Evolutionary conservation across 1,284 basidiomycete species (phyloP).

Genomic region (Meripilus lineatus): DNA sequence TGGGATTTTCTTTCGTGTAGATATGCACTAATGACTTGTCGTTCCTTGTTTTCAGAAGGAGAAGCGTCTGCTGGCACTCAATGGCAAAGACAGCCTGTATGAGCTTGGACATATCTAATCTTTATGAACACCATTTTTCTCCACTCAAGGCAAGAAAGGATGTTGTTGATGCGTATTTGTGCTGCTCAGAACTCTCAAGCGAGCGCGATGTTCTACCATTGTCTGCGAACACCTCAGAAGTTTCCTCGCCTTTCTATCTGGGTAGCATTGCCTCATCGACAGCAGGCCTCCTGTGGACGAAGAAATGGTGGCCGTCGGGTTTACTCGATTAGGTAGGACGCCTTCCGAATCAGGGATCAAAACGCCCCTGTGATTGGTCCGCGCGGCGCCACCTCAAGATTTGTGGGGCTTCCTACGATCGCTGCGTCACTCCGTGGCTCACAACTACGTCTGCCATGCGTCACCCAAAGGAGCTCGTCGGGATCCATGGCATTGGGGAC

Average conservation of each 20-base stretch:
- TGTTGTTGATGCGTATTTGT: too few species aligned
- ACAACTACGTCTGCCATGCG: neutral
- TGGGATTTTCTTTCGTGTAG: neutral
- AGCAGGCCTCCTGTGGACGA: too few species aligned
- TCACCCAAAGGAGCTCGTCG: neutral
- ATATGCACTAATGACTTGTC: neutral
- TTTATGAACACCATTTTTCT: too few species aligned
- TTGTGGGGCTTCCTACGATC: neutral
- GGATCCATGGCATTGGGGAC: neutral
- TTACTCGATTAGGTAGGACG: too few species aligned
- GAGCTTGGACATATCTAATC: too few species aligned
- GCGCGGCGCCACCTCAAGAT: neutral
- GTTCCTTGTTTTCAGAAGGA: slow-evolving; percentile 19
- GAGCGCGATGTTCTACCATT: too few species aligned
- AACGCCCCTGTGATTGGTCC: slow-evolving; percentile 3
- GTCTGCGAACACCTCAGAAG: too few species aligned
- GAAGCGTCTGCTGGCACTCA: slow-evolving; percentile 26
- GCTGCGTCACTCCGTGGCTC: neutral
- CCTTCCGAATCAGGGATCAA: slow-evolving; percentile 2
- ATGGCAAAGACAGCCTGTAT: slow-evolving; percentile 22
- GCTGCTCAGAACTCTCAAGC: too few species aligned
- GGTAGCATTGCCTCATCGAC: too few species aligned
- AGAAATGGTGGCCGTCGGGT: too few species aligned
- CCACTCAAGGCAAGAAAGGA: too few species aligned
- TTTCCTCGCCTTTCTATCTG: too few species aligned